A percentile compares a stretch with the other conserved stretches of the same genome.
phyloP scores from a whole-genome alignment of 2,329 filamentous ascomycete genomes.

The Coniochaeta ligniaria region DNA sequence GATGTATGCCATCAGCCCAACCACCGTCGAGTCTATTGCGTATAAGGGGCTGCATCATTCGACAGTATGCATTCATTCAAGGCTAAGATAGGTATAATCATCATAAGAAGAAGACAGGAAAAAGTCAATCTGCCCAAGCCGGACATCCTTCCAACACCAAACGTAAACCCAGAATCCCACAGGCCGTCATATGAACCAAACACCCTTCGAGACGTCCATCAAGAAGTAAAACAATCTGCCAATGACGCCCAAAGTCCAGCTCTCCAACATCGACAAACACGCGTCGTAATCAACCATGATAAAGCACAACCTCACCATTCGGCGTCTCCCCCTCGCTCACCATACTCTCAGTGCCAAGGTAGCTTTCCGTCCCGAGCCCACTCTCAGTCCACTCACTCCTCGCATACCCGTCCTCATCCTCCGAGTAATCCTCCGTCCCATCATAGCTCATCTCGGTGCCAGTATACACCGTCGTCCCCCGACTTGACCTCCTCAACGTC shows the following conservation, averaged over 20 bases:
- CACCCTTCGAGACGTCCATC: background rate
- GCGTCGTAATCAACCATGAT: background rate
- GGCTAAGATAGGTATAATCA: background rate
- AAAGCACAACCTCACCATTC: slow-evolving; percentile 14
- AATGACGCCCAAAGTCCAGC: background rate
- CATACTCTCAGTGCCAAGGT: slow-evolving; percentile 16
- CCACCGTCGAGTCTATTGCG: too few species aligned
- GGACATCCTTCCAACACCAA: background rate
- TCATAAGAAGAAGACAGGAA: background rate
- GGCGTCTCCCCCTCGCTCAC: slow-evolving; percentile 7
- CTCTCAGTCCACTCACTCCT: slow-evolving; percentile 44
- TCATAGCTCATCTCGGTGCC: slow-evolving; percentile 21
- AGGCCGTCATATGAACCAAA: background rate
- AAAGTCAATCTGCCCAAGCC: background rate
- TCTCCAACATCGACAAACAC: background rate
- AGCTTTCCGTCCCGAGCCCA: slow-evolving; percentile 18
- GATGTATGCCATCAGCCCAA: too few species aligned
- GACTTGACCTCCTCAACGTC: slow-evolving; percentile 40
- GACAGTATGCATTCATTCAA: background rate
- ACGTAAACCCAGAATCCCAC: background rate
- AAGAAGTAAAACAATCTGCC: background rate
- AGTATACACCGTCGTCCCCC: slow-evolving; percentile 38
- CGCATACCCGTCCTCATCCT: slow-evolving; percentile 28
- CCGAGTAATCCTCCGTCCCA: slow-evolving; percentile 28
- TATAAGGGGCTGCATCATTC: too few species aligned